Conservation (phyloP, 2,329 filamentous ascomycete genomes). For the Thielaviopsis euricoi region DNA sequence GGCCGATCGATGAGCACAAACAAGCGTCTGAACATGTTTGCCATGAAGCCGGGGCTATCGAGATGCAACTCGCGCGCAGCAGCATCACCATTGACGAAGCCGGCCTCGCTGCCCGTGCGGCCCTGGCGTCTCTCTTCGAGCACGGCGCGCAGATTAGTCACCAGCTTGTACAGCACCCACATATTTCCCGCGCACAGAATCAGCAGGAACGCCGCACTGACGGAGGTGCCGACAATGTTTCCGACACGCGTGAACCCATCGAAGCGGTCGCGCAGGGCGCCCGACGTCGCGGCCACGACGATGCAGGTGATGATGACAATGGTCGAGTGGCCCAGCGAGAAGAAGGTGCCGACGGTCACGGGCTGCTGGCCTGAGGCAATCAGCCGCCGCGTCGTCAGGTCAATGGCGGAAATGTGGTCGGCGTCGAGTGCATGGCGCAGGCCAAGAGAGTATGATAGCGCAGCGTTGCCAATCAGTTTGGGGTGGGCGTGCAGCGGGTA, state of each 20-base stretch:
- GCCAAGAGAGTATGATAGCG: conserved; percentile 75
- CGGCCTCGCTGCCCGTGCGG: conserved; percentile 16
- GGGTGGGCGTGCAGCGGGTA: conserved; percentile 37
- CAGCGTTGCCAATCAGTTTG: conserved; percentile 58
- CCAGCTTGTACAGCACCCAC: conserved; percentile 67
- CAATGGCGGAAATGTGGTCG: conserved; percentile 78
- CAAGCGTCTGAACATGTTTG: conserved; percentile 52
- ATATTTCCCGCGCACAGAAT: conserved; percentile 69
- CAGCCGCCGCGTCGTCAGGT: conserved; percentile 82
- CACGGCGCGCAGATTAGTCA: conserved; percentile 49
- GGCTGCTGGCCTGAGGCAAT: conserved; percentile 73
- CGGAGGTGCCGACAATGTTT: conserved; percentile 74
- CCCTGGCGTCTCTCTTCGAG: conserved; percentile 26
- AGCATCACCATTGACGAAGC: conserved; percentile 17
- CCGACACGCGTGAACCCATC: conserved; percentile 65
- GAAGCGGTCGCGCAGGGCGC: conserved; percentile 66
- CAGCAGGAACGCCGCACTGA: conserved; percentile 70
- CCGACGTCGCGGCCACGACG: conserved; percentile 79
- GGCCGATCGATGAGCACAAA: conserved; percentile 60
- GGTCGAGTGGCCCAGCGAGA: conserved; percentile 84
- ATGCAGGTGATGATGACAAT: conserved; percentile 83
- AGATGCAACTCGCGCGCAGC: conserved; percentile 42
- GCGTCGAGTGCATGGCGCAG: conserved; percentile 91
- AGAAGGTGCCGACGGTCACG: conserved; percentile 86
- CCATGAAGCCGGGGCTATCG: conserved; percentile 62